Conservation (phyloP, 306 rosid genomes). For the Phaseolus lunatus region DNA sequence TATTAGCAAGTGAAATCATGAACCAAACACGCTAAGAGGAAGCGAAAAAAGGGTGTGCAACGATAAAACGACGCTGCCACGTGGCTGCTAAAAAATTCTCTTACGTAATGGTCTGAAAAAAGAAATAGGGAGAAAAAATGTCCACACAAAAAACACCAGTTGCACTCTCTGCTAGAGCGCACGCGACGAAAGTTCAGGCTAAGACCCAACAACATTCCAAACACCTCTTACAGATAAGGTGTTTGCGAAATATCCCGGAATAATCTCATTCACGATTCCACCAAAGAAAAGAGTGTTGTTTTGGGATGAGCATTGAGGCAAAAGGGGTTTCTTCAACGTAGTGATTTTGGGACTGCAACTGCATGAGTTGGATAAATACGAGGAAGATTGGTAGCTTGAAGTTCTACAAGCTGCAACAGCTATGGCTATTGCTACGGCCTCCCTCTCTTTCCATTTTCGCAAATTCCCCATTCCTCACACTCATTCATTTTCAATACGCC, state of each 20-base stretch:
- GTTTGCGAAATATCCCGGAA: neutral
- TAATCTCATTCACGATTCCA: neutral
- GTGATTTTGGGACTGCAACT: slow-evolving; percentile 70
- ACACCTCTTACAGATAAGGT: slow-evolving; percentile 41
- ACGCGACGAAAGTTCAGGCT: slow-evolving; percentile 10
- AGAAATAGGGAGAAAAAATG: slow-evolving; percentile 18
- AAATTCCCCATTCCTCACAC: slow-evolving; percentile 51
- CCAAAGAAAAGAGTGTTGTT: neutral
- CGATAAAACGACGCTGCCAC: slow-evolving; percentile 5
- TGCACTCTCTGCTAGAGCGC: slow-evolving; percentile 38
- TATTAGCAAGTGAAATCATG: neutral
- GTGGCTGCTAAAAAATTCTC: slow-evolving; percentile 24
- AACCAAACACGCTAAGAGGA: neutral
- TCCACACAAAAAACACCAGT: slow-evolving; percentile 46
- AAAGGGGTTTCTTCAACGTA: neutral
- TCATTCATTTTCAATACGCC: slow-evolving; percentile 61
- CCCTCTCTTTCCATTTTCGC: slow-evolving; percentile 48
- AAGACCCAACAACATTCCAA: neutral
- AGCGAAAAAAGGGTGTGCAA: neutral
- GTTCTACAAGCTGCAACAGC: slow-evolving; percentile 52
- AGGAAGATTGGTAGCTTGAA: slow-evolving; percentile 71
- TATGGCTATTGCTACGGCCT: slow-evolving; percentile 69
- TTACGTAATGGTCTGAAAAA: neutral
- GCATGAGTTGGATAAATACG: slow-evolving; percentile 78
- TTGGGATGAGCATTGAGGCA: slow-evolving; percentile 30